Evolutionary conservation across 768 basidiomycete genomes (phyloP).

Genomic region (Mycena pura): DNA sequence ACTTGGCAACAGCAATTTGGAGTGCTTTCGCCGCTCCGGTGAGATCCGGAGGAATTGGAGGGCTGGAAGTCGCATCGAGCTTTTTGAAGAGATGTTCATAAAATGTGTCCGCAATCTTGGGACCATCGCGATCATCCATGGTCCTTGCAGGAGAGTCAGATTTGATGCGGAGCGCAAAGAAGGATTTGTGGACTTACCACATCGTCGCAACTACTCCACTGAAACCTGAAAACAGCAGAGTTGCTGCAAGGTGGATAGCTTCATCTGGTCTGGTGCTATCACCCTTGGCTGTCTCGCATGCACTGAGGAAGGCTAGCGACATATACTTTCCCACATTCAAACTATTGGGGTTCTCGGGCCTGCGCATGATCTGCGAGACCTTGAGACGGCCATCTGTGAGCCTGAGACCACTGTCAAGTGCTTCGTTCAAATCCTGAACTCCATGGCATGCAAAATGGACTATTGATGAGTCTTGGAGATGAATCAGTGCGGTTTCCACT

Average conservation of each 20-base stretch:
- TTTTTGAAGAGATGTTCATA: slow-evolving; percentile 1
- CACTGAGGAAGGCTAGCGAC: slow-evolving; percentile 37
- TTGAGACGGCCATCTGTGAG: slow-evolving; percentile 23
- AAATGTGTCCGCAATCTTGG: not conserved
- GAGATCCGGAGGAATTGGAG: not conserved
- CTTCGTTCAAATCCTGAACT: slow-evolving; percentile 29
- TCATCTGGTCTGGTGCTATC: slow-evolving; percentile 32
- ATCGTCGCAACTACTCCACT: slow-evolving; percentile 32
- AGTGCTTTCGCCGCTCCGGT: not conserved
- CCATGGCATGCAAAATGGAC: slow-evolving; percentile 44
- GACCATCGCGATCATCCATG: not conserved
- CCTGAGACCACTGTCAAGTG: too few relatives aligned
- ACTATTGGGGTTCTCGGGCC: not conserved
- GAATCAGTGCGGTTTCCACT: not conserved
- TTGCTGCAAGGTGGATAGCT: slow-evolving; percentile 31
- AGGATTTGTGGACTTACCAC: slow-evolving; percentile 19
- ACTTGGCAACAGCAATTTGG: not conserved
- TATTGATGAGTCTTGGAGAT: slow-evolving; percentile 15
- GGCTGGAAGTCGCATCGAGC: not conserved
- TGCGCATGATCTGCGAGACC: slow-evolving; percentile 32
- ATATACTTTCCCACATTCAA: not conserved
- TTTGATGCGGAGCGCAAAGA: not conserved
- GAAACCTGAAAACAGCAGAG: too few relatives aligned
- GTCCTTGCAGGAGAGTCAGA: not conserved
- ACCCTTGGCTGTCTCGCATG: slow-evolving; percentile 40